Evolutionary conservation across 2,329 filamentous ascomycete genomes (phyloP), one percentile per base, ranked within the genome.

Genomic region (Acephala macrosclerotiorum): DNA sequence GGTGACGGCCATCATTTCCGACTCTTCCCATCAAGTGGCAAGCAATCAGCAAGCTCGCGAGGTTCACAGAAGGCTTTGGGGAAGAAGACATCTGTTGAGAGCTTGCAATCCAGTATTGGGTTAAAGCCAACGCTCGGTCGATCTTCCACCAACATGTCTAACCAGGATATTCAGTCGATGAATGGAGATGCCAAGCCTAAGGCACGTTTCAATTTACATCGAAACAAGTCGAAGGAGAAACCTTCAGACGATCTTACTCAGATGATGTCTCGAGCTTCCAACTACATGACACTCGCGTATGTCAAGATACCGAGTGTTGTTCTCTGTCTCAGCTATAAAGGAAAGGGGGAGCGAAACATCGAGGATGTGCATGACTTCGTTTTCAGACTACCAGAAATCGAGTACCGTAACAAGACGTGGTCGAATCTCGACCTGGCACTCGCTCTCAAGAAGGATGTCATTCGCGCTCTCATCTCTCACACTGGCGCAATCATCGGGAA

Each of bases 381-480:
- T 58, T 99, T 99, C 86, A 90, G 93, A 38, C 88, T 99, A 80
- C 96, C 96, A 3, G 91, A 92, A 1, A 89, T 99, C 56, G 96
- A 99, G 77, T 98, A 97, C 81, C 89, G 93, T 69, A 99, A 99
- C 84, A 99, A 99, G 83, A 98, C 94, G 9, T 99, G 96, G 96
- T 97, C 94, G 7, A 99, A 98, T 77, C 86, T 99, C 7, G 96
- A 99, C 75, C 87, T 99, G 11, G 94, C 95, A 0, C 84, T 98
- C 57, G 91, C 94, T 16, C 85, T 99, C 61, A 98, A 99, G 81
- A 96, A 94, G 76, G 94, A 97, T 56, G 92, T 98, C 65, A 93
- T 97, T 76, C 92, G 94, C 75, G 95, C 96, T 0, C 85, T 99
- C 55, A 96, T 99, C 74, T 96, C 93, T 1, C 96, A 99, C 76